A percentile compares a stretch with the other conserved stretches of the same genome.
phyloP scores from a whole-genome alignment of 148 eudicot species.

The Camellia lanceoleosa region DNA sequence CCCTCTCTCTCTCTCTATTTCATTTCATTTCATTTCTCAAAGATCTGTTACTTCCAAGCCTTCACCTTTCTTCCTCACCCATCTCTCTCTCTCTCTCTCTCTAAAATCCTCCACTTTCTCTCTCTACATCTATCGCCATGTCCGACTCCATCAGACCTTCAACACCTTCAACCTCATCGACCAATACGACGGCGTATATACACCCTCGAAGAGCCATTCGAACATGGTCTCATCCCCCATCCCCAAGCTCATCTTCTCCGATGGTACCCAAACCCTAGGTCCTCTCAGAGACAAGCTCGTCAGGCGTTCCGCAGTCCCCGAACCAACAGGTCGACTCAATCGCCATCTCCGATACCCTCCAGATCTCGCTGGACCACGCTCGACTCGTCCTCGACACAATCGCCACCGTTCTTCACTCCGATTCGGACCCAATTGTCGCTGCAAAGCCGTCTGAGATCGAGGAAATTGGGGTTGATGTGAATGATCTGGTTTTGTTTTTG shows the following conservation, averaged over 20 bases:
- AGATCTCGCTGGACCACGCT: constrained; percentile 59
- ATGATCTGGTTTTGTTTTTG: constrained; percentile 73
- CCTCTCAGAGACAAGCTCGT: constrained; percentile 55
- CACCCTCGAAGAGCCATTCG: constrained; percentile 85
- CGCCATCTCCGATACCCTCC: constrained; percentile 49
- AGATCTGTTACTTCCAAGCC: not conserved
- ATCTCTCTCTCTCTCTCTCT: not conserved
- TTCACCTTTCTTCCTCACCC: constrained; percentile 13
- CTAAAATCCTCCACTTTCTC: not conserved
- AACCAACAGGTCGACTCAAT: constrained; percentile 37
- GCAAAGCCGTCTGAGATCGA: constrained; percentile 49
- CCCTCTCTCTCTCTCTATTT: constrained; percentile 9
- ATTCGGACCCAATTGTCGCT: constrained; percentile 52
- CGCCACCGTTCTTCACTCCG: constrained; percentile 47
- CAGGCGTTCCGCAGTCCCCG: constrained; percentile 21
- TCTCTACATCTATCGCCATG: constrained; percentile 2
- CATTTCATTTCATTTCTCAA: not conserved
- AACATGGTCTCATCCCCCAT: constrained; percentile 91
- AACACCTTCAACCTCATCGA: constrained; percentile 22
- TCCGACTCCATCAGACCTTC: constrained; percentile 16
- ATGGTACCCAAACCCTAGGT: constrained; percentile 52
- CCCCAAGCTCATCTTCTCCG: constrained; percentile 86
- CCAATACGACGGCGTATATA: constrained; percentile 24
- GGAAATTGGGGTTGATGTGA: constrained; percentile 50
- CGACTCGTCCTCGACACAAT: constrained; percentile 68